These are phyloP conservation scores for Ophiocordyceps sinensis DNA, from an alignment of 2,329 filamentous ascomycete species.

Conservation along the genomic window DNA sequence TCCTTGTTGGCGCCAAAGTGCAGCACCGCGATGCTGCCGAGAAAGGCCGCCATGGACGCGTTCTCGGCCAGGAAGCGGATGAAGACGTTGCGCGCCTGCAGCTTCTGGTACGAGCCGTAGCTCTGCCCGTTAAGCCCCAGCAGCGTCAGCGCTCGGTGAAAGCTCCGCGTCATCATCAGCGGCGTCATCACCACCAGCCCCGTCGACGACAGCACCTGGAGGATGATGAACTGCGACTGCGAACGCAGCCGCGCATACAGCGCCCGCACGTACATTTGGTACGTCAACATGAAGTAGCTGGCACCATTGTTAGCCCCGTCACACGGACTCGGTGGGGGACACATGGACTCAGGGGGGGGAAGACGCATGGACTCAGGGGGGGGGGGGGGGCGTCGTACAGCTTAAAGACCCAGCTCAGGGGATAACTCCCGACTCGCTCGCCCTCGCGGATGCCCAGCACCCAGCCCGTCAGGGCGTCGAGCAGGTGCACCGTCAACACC, in stretches of 20 bases:
- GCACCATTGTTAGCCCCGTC: not conserved
- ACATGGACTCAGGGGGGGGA: too few species aligned
- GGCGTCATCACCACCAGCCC: constrained; percentile 49
- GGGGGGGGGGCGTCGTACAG: constrained; percentile 30
- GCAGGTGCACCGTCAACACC: constrained; percentile 50
- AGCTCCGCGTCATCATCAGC: constrained; percentile 44
- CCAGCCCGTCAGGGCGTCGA: constrained; percentile 52
- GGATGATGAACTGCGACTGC: constrained; percentile 48
- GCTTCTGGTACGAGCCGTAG: constrained; percentile 50
- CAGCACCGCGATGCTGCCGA: constrained; percentile 49
- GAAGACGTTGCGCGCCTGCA: constrained; percentile 51
- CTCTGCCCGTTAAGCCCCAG: constrained; percentile 43
- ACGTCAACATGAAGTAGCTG: constrained; percentile 53
- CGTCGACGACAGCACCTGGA: constrained; percentile 49
- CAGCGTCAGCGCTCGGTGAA: constrained; percentile 39
- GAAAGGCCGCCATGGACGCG: constrained; percentile 52
- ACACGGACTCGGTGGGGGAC: too few species aligned
- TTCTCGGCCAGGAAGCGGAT: constrained; percentile 54
- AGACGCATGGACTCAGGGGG: too few species aligned
- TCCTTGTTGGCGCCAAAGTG: constrained; percentile 54
- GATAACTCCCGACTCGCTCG: constrained; percentile 53
- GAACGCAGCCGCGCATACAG: constrained; percentile 54
- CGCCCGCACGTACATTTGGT: constrained; percentile 57
- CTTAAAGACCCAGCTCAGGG: constrained; percentile 58
- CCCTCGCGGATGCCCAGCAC: constrained; percentile 51